phyloP scores from a whole-genome alignment of 805 yeast species.

The Priceomyces fermenticarens region DNA sequence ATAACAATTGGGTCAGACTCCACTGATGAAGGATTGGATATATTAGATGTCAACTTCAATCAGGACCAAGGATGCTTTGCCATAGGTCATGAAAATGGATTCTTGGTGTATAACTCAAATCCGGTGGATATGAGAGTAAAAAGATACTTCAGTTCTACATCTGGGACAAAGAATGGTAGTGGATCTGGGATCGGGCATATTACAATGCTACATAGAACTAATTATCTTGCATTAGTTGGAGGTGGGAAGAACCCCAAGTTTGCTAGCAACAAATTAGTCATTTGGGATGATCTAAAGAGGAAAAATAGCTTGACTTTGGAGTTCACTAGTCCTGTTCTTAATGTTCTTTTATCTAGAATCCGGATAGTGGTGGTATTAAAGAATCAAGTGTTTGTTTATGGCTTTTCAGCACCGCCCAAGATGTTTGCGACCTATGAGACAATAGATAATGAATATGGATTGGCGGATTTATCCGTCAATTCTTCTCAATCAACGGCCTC shows the following conservation, averaged over 20 bases:
- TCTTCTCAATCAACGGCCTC: constrained; percentile 11
- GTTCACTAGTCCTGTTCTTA: constrained; percentile 71
- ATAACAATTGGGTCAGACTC: constrained; percentile 11
- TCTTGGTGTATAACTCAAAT: constrained; percentile 79
- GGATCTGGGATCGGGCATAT: constrained; percentile 69
- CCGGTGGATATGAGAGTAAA: constrained; percentile 78
- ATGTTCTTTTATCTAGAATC: constrained; percentile 71
- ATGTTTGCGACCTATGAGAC: constrained; percentile 65
- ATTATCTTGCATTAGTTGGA: constrained; percentile 85
- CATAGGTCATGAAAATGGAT: constrained; percentile 75
- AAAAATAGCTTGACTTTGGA: constrained; percentile 71
- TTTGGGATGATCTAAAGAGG: constrained; percentile 90
- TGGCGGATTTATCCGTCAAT: constrained; percentile 53
- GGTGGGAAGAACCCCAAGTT: constrained; percentile 81
- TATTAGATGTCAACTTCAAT: constrained; percentile 66
- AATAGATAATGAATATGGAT: constrained; percentile 56
- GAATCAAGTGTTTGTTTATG: constrained; percentile 69
- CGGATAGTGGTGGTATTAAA: constrained; percentile 70
- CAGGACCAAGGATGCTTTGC: constrained; percentile 92
- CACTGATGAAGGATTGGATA: constrained; percentile 11
- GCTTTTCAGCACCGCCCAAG: constrained; percentile 77
- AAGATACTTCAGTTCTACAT: constrained; percentile 42
- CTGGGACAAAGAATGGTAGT: constrained; percentile 3
- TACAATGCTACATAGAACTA: constrained; percentile 85
- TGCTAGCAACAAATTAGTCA: constrained; percentile 73